Evolutionary conservation across 345 rosid species (phyloP).

Genomic region (Pseudoturritis turrita): DNA sequence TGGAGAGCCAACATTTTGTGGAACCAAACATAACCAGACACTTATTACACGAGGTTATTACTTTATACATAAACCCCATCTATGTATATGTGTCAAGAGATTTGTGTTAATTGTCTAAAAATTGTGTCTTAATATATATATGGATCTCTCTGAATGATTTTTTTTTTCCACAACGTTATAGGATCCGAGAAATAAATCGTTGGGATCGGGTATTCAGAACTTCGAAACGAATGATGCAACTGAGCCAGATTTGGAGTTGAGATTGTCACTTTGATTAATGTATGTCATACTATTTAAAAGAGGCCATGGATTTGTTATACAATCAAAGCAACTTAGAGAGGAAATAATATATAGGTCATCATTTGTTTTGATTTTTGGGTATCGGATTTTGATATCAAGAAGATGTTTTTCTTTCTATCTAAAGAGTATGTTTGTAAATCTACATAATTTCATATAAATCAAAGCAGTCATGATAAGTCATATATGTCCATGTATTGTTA

Average conservation of each 20-base stretch:
- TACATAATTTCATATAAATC: neutral
- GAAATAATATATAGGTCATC: constrained; percentile 13
- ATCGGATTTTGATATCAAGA: constrained; percentile 4
- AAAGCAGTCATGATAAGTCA: neutral
- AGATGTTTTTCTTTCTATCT: neutral
- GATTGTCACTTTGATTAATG: constrained; percentile 50
- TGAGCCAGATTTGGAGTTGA: constrained; percentile 89
- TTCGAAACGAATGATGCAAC: constrained; percentile 65
- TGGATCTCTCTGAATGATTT: neutral
- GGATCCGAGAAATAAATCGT: constrained; percentile 50
- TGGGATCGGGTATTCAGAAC: constrained; percentile 63
- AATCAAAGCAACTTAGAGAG: constrained; percentile 6
- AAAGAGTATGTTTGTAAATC: constrained; percentile 2
- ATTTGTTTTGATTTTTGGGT: constrained; percentile 18
- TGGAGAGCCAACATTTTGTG: constrained; percentile 53
- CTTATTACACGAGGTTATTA: constrained; percentile 56
- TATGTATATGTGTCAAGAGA: neutral
- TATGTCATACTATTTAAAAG: constrained; percentile 8
- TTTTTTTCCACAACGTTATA: neutral
- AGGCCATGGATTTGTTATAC: constrained; percentile 1
- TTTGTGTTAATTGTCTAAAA: neutral
- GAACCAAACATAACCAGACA: constrained; percentile 64
- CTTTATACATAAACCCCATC: neutral
- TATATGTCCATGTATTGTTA: neutral
- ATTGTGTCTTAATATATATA: neutral